Conservation (phyloP, 139 green algal genomes). For the Coelastrella sp. region DNA sequence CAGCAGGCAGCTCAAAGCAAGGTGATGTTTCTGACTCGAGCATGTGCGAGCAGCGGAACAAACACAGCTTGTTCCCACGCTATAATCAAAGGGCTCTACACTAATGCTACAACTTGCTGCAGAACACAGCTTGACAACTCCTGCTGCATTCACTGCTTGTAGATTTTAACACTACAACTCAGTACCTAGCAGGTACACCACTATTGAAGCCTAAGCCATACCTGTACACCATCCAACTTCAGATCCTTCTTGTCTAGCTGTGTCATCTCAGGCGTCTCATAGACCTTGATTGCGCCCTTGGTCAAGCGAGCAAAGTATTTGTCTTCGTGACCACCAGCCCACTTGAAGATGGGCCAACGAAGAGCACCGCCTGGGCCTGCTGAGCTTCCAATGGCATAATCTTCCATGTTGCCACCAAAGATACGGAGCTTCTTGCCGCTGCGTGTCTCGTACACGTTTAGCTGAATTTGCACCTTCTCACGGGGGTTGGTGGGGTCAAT, state of each 20-base stretch:
- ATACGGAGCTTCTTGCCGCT: slow-evolving; percentile 64
- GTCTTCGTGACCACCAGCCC: slow-evolving; percentile 83
- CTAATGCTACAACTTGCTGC: no score
- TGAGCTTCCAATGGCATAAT: slow-evolving; percentile 79
- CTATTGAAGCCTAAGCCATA: no score
- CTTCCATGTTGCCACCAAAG: slow-evolving; percentile 80
- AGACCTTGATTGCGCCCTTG: slow-evolving; percentile 86
- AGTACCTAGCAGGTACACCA: no score
- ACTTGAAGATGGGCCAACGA: slow-evolving; percentile 62
- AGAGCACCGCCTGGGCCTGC: slow-evolving; percentile 52
- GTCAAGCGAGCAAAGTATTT: slow-evolving; percentile 90
- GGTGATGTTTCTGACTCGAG: no score
- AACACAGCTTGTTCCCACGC: no score
- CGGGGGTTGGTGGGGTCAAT: slow-evolving; percentile 74
- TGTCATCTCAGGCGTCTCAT: slow-evolving; percentile 85
- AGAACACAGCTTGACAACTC: no score
- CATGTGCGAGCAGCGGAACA: no score
- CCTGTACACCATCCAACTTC: slow-evolving; percentile 88
- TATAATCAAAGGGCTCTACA: no score
- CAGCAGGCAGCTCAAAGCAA: no score
- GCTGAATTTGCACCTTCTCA: slow-evolving; percentile 55
- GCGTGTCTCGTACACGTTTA: slow-evolving; percentile 50
- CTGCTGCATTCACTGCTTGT: no score
- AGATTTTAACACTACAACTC: no score
- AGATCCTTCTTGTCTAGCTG: slow-evolving; percentile 95